Conservation (phyloP, 176 grass and related monocot genomes). For the Eremochloa ophiuroides region DNA sequence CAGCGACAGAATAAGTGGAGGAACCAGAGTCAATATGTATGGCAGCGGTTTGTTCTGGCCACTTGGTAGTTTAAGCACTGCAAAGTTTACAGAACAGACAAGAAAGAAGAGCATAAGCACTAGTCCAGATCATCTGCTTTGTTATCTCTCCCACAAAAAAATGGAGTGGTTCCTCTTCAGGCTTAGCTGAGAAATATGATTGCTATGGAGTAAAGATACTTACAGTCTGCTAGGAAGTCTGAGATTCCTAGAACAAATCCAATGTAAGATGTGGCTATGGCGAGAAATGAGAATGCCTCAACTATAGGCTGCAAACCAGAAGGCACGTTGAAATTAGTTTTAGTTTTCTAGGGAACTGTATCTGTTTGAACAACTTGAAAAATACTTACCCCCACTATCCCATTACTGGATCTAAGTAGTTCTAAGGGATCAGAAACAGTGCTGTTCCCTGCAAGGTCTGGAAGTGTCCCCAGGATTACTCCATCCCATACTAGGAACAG, state of each 20-base stretch:
- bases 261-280: conserved; percentile 93
- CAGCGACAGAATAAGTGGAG: conserved; percentile 70
- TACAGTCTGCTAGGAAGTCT: conserved; percentile 90
- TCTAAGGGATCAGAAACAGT: conserved; percentile 57
- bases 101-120: neutral
- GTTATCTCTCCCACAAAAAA: neutral
- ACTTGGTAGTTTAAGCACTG: conserved; percentile 89
- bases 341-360: neutral
- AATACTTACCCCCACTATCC: conserved; percentile 72
- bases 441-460: conserved; percentile 37
- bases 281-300: conserved; percentile 90
- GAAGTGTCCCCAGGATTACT: conserved; percentile 78
- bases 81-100: conserved; percentile 14
- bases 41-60: conserved; percentile 71
- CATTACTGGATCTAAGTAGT: conserved; percentile 70
- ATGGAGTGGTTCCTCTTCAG: neutral
- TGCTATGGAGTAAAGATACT: conserved; percentile 30
- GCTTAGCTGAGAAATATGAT: conserved; percentile 11
- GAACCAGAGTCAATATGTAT: conserved; percentile 70
- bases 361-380: conserved; percentile 7
- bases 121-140: neutral
- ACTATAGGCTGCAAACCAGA: conserved; percentile 68
- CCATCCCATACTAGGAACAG: conserved; percentile 92
- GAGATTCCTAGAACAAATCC: conserved; percentile 93
- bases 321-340: conserved; percentile 5